Evolutionary conservation across 805 yeast genomes (phyloP), one percentile per base, ranked within the genome.

Genomic region (Candida awuae): DNA sequence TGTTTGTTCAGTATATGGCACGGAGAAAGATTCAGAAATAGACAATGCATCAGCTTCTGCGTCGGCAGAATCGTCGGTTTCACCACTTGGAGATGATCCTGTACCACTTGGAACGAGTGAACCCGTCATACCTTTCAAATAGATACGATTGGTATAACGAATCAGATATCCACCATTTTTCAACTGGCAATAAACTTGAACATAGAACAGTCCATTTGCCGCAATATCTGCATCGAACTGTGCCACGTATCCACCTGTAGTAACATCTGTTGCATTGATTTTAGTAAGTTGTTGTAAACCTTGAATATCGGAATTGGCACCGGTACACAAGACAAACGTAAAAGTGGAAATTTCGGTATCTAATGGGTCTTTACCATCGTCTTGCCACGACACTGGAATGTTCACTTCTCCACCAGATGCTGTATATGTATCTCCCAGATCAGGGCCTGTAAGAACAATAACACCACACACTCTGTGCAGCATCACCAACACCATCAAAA

Each of bases 1-100:
- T 0, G 92, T 80, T 63, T 90, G 97, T 50, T 51, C 46, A 3
- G 84, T 72, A 62, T 88, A 90, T 2, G 94, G 71, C 6, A 87
- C 63, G 3, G 79, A 55, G 57, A 80, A 81, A 3, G 86, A 78
- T 10, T 56, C 60, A 0, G 76, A 61, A 23, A 65, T 58, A 48
- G 65, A 68, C 2, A 30, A 39, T 9, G 21, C 27, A 10, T 15
- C 19, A 1, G 8, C 20, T 4, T 15, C 33, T 8, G 59, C 60
- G 3, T 68, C 70, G 1, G 71, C 59, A n/a, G 59, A 56, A 8
- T 56, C 57, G 3, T 58, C 53, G 12, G 44, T 31, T 48, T 70
- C 65, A 4, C 67, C 63, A 27, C 42, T 57, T 29, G 80, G 77
- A 30, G 69, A 65, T 7, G 68, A 50, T 16, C 70, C 69, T 6